A percentile compares a stretch with the other conserved stretches of the same genome.
Conservation (phyloP, 805 yeast genomes). For the Ogataea trehalophila region DNA sequence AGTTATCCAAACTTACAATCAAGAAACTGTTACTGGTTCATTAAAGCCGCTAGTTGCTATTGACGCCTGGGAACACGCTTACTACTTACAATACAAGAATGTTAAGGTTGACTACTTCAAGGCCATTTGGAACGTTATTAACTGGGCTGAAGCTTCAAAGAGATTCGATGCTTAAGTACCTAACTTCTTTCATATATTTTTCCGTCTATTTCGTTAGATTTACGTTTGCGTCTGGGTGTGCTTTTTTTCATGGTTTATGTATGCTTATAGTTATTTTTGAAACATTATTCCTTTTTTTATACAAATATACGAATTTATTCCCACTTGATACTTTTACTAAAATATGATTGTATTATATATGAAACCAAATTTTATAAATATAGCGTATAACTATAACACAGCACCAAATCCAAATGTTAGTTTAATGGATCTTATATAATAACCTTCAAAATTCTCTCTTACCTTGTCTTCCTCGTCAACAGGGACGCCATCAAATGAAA, state of each 20-base stretch:
- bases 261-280: background rate
- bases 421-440: slow-evolving; percentile 85
- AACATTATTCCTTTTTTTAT: too few relatives aligned
- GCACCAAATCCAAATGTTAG: slow-evolving; percentile 93
- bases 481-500: slow-evolving; percentile 84
- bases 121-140: slow-evolving; percentile 90
- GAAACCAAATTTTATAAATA: too few relatives aligned
- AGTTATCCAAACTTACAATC: slow-evolving; percentile 78
- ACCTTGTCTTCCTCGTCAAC: slow-evolving; percentile 92
- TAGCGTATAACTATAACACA: slow-evolving; percentile 45
- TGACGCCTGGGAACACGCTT: slow-evolving; percentile 97
- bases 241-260: background rate
- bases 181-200: too few relatives aligned
- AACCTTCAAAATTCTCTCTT: slow-evolving; percentile 77
- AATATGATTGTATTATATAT: too few relatives aligned
- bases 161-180: slow-evolving; percentile 44
- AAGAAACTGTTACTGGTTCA: slow-evolving; percentile 74
- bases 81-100: slow-evolving; percentile 89
- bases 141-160: slow-evolving; percentile 86
- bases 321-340: too few relatives aligned
- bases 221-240: too few relatives aligned
- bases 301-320: too few relatives aligned
- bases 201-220: too few relatives aligned
- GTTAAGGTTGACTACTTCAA: slow-evolving; percentile 88
- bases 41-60: slow-evolving; percentile 78